Conservation (phyloP, 2,329 filamentous ascomycete species). For the Epichloe glyceriae region DNA sequence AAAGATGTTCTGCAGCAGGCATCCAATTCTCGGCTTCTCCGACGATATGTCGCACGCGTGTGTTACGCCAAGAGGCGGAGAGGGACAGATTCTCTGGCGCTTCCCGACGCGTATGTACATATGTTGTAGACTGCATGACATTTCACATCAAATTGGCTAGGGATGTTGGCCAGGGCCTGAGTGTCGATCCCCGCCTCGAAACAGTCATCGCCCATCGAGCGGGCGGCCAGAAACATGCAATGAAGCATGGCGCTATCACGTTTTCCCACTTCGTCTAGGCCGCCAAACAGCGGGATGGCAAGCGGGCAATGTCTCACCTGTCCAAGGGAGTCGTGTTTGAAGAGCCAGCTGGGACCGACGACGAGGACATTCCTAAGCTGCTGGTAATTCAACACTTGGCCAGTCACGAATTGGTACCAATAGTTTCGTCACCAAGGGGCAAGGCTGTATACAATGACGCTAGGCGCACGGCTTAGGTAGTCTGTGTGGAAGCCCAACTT, state of each 20-base stretch:
- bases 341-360: neutral
- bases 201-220: neutral
- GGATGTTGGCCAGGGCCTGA: neutral
- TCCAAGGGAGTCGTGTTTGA: neutral
- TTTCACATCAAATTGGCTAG: neutral
- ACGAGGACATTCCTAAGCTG: neutral
- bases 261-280: neutral
- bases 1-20: neutral
- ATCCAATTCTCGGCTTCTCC: conserved; percentile 1
- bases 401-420: neutral
- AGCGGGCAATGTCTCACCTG: neutral
- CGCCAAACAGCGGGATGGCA: neutral
- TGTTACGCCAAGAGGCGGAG: neutral
- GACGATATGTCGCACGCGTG: neutral
- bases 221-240: neutral
- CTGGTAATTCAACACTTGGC: neutral
- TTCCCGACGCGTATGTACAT: too few relatives aligned
- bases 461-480: neutral
- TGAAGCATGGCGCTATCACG: neutral
- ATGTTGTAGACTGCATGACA: too few relatives aligned
- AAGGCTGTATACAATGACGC: neutral
- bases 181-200: neutral
- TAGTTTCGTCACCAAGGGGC: neutral
- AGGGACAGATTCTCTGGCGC: too few relatives aligned
- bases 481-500: neutral